A percentile compares a stretch with the other conserved stretches of the same genome.
These are phyloP conservation scores for Albizia julibrissin DNA, from an alignment of 306 rosid species.

Conservation along the genomic window DNA sequence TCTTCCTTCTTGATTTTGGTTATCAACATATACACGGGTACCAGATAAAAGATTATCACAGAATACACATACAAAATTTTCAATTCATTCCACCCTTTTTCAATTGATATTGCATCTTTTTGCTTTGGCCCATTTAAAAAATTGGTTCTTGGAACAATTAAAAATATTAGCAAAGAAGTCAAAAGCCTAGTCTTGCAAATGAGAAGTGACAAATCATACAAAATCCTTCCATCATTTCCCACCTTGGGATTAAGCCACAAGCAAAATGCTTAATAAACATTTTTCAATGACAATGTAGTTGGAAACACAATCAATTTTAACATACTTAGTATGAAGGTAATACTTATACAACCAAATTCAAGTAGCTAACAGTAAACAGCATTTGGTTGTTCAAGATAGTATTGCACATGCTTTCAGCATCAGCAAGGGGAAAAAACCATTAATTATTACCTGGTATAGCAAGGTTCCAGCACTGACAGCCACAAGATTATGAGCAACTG, in stretches of 20 bases:
- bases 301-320: slow-evolving; percentile 12
- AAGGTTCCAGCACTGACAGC: slow-evolving; percentile 92
- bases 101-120: background rate
- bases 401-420: slow-evolving; percentile 24
- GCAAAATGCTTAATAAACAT: background rate
- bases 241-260: background rate
- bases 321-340: background rate
- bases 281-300: background rate
- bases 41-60: background rate
- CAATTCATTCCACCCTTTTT: background rate
- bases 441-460: slow-evolving; percentile 79
- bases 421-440: slow-evolving; percentile 6
- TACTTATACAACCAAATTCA: slow-evolving; percentile 3
- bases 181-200: slow-evolving; percentile 14
- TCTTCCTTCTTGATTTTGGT: background rate
- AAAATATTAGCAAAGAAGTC: background rate
- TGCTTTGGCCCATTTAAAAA: background rate
- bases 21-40: background rate
- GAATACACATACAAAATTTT: background rate
- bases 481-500: slow-evolving; percentile 83
- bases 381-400: slow-evolving; percentile 24
- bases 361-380: background rate
- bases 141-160: background rate
- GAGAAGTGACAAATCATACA: background rate
- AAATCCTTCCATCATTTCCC: slow-evolving; percentile 10